phyloP scores from a whole-genome alignment of 495 filamentous ascomycete species.

The Penicillium dipodomyicola region DNA sequence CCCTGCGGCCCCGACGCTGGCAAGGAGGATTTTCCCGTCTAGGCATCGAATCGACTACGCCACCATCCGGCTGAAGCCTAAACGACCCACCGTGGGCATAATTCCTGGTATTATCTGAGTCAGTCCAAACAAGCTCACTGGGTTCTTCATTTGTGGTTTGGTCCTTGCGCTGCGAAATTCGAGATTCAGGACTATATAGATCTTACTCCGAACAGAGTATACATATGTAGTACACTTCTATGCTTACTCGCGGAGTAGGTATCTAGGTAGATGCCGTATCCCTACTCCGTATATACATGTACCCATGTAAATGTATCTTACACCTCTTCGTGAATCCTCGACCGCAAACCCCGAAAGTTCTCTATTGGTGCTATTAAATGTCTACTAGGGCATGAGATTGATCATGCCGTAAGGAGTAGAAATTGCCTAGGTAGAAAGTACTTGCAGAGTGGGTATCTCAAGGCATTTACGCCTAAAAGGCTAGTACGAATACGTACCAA shows the following conservation, averaged over 20 bases:
- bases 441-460: slow-evolving; percentile 6
- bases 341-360: slow-evolving; percentile 1
- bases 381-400: slow-evolving; percentile 12
- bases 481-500: slow-evolving; percentile 1
- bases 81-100: slow-evolving; percentile 20
- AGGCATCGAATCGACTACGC: slow-evolving; percentile 28
- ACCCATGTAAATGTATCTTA: background rate
- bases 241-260: background rate
- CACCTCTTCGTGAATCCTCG: background rate
- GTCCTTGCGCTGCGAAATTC: background rate
- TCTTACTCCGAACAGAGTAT: too few species aligned
- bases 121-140: slow-evolving; percentile 17
- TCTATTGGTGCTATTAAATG: slow-evolving; percentile 2
- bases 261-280: background rate
- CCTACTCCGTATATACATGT: background rate
- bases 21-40: slow-evolving; percentile 30
- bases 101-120: slow-evolving; percentile 19
- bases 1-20: slow-evolving; percentile 27
- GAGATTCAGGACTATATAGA: too few species aligned
- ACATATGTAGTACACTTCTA: too few species aligned
- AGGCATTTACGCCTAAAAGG: background rate
- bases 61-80: slow-evolving; percentile 24
- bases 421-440: slow-evolving; percentile 13
- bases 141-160: background rate
- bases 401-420: slow-evolving; percentile 1